Evolutionary conservation across 805 yeast species (phyloP).

Genomic region (Priceomyces fermenticarens): DNA sequence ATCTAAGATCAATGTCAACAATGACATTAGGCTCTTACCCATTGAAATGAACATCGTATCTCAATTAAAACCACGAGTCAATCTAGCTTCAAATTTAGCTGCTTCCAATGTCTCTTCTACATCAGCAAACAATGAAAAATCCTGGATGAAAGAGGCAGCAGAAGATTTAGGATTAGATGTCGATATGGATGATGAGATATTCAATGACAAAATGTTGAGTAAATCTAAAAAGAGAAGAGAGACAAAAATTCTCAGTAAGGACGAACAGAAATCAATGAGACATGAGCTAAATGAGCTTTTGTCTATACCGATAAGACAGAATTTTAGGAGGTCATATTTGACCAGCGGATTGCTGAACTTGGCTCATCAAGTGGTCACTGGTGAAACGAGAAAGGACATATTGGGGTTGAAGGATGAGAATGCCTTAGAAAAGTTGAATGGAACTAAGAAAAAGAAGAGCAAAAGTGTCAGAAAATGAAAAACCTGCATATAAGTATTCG

Average conservation of each 20-base stretch:
- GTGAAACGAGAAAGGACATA: slow-evolving; percentile 62
- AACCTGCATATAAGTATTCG: neutral
- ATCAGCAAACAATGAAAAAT: slow-evolving; percentile 62
- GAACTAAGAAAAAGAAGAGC: slow-evolving; percentile 1
- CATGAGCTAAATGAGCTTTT: slow-evolving; percentile 54
- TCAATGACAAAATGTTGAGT: slow-evolving; percentile 63
- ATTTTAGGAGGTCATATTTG: slow-evolving; percentile 65
- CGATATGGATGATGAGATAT: slow-evolving; percentile 55
- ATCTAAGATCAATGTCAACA: slow-evolving; percentile 31
- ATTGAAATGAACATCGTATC: slow-evolving; percentile 71
- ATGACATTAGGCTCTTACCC: slow-evolving; percentile 65
- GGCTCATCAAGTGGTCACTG: slow-evolving; percentile 72
- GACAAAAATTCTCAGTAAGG: slow-evolving; percentile 41
- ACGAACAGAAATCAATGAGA: slow-evolving; percentile 44
- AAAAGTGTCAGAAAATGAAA: neutral
- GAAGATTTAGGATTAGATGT: slow-evolving; percentile 86
- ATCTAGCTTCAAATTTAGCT: slow-evolving; percentile 69
- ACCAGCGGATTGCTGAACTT: slow-evolving; percentile 77
- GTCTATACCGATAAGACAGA: slow-evolving; percentile 54
- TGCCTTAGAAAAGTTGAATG: slow-evolving; percentile 60
- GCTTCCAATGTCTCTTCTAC: slow-evolving; percentile 64
- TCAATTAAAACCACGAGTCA: slow-evolving; percentile 67
- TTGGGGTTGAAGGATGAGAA: slow-evolving; percentile 66
- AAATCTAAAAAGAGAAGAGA: slow-evolving; percentile 55
- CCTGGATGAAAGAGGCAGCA: slow-evolving; percentile 88